Base-by-base conservation (phyloP, 805 yeast species). In the Cyberlindnera saturnus region DNA sequence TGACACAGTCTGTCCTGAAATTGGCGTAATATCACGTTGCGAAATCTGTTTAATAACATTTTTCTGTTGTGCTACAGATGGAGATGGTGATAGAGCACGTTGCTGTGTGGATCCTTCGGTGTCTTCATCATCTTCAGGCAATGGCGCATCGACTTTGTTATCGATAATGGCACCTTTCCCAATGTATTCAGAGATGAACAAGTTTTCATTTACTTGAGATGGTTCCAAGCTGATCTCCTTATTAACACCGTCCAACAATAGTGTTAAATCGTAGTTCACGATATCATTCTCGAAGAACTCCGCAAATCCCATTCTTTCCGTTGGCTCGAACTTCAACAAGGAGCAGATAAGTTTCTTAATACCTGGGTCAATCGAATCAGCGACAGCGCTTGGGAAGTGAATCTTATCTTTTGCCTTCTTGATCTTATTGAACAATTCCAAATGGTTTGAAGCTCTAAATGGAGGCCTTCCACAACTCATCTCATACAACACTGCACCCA, bases 391-490 rank as follows among this genome's bases (percentile, higher is more conserved):
- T 3, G 97, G 96, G 60, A 91, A 90, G 26, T 74, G 67, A 35
- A 93, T 88, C 40, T 69, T 71, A 64, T 90, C 96, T 49, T 84
- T 82, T 1, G 87, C 75, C 55, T 77, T 79, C 60, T 90, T 95
- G 52, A 93, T 93, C 57, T 82, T 86, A 62, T 86, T 82, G 57
- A 86, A 74, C 43, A 93, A 73, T 60, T 91, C 97, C 48, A 93
- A 81, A 61, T 91, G 98, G 60, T 93, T 93, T 4, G 85, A 79
- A 3, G 99, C 98, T 51, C 85, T 80, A 62, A 90, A 93, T 0
- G 99, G 99, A 1, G 99, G 96, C 62, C 77, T 84, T n/a, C 98
- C 98, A 28, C 86, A 89, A 11, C 86, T 76, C 96, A 93, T 90
- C 64, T 93, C 99, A 64, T 82, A 93, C 11, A 90, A 67, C 1